phyloP scores from a whole-genome alignment of 139 green algal genomes.

The Edaphochlamys debaryana region DNA sequence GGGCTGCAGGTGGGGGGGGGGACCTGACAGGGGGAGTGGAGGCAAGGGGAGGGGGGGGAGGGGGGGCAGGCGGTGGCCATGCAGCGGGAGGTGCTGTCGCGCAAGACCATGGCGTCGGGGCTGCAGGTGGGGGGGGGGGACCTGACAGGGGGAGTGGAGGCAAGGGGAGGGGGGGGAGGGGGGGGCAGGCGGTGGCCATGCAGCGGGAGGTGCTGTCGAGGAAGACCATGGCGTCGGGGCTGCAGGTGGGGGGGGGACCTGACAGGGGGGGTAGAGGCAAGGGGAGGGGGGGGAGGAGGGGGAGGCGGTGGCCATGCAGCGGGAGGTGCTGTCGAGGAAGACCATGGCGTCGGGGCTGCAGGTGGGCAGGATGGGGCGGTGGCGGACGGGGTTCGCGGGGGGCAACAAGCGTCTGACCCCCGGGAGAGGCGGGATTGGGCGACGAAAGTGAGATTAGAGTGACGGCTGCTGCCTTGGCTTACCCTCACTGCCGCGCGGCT shows the following conservation, averaged over 20 bases:
- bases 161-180: neutral
- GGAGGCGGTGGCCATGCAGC: no score
- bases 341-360: no score
- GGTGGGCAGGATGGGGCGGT: no score
- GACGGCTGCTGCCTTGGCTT: no score
- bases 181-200: conserved; percentile 38
- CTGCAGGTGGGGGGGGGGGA: conserved; percentile 37
- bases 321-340: no score
- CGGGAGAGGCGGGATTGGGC: no score
- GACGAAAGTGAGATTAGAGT: no score
- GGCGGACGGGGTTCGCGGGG: no score
- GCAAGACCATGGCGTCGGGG: conserved; percentile 41
- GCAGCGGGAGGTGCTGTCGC: conserved; percentile 51
- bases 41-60: neutral
- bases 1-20: conserved; percentile 33
- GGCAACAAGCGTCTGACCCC: no score
- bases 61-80: conserved; percentile 42
- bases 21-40: neutral
- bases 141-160: neutral
- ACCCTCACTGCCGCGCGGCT: no score
- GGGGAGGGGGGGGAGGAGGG: no score
- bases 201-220: conserved; percentile 52
- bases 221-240: conserved; percentile 39
- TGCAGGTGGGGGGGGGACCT: conserved; percentile 1
- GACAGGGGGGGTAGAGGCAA: neutral